A percentile compares a stretch with the other conserved stretches of the same genome.
These are phyloP conservation scores for Grammothele lineata DNA, from an alignment of 768 basidiomycete genomes.

Conservation along the genomic window DNA sequence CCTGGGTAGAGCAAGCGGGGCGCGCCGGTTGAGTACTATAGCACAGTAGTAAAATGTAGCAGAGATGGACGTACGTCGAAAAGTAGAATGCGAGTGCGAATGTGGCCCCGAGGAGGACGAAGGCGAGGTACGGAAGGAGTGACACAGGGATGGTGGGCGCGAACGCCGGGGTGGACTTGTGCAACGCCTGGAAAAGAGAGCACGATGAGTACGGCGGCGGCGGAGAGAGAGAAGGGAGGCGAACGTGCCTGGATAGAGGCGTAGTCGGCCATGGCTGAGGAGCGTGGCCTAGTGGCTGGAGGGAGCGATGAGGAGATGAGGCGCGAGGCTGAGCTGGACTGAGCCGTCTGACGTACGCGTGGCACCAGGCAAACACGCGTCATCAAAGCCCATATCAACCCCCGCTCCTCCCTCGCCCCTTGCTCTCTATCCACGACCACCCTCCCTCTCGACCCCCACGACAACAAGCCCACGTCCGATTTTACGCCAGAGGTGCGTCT, in stretches of 20 bases:
- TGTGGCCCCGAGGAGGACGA: constrained; percentile 65
- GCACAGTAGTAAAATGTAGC: constrained; percentile 1
- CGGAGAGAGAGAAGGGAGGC: not conserved
- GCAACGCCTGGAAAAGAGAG: constrained; percentile 44
- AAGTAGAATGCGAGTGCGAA: constrained; percentile 90
- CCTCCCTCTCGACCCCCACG: constrained; percentile 8
- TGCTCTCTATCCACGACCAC: constrained; percentile 15
- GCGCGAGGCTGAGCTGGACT: constrained; percentile 6
- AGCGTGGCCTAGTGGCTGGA: too few relatives aligned
- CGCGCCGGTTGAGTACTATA: constrained; percentile 11
- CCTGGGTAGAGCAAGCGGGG: constrained; percentile 37
- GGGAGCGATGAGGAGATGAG: constrained; percentile 4
- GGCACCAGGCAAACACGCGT: constrained; percentile 54
- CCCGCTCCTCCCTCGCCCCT: constrained; percentile 13
- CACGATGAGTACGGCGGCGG: too few relatives aligned
- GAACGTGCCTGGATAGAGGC: constrained; percentile 45
- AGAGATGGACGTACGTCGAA: constrained; percentile 57
- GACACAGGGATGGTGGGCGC: constrained; percentile 61
- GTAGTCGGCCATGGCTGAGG: constrained; percentile 62
- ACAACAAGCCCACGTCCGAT: too few relatives aligned
- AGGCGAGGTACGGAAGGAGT: constrained; percentile 70
- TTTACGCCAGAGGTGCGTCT: constrained; percentile 12
- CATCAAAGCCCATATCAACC: constrained; percentile 46
- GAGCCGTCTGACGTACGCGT: constrained; percentile 39
- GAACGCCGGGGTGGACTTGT: constrained; percentile 67